A percentile compares a stretch with the other conserved stretches of the same genome.
Conservation (phyloP, 805 yeast species). For the Candida oleophila region DNA sequence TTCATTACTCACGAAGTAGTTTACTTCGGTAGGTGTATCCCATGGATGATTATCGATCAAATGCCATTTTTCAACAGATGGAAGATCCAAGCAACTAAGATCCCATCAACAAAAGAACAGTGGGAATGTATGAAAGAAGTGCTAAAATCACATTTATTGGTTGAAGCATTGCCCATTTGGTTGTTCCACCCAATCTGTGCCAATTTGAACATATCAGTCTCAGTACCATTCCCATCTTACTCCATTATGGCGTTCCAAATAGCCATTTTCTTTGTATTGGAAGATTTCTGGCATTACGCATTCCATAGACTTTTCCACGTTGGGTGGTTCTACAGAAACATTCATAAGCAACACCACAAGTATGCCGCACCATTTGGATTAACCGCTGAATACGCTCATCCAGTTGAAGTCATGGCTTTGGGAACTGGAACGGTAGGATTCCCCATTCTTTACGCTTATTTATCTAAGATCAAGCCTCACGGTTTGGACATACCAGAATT, state of each 20-base stretch:
- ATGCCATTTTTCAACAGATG: constrained; percentile 82
- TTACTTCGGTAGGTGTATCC: constrained; percentile 90
- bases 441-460: constrained; percentile 80
- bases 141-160: constrained; percentile 80
- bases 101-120: constrained; percentile 81
- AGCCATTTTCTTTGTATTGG: constrained; percentile 74
- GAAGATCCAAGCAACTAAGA: constrained; percentile 85
- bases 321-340: constrained; percentile 85
- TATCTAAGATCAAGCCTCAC: constrained; percentile 50
- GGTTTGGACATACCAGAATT: constrained; percentile 34
- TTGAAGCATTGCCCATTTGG: constrained; percentile 97
- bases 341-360: constrained; percentile 96
- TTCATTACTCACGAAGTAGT: constrained; percentile 81
- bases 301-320: constrained; percentile 88
- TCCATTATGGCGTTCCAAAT: constrained; percentile 64
- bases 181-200: constrained; percentile 92
- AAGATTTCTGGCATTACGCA: constrained; percentile 97
- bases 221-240: constrained; percentile 81
- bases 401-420: constrained; percentile 83
- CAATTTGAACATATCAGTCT: constrained; percentile 69
- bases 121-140: constrained; percentile 90
- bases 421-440: constrained; percentile 97
- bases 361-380: constrained; percentile 98
- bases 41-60: constrained; percentile 87
- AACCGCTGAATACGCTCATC: constrained; percentile 97